Percentiles rank a stretch among this genome's conserved stretches.
Evolutionary conservation across 179 eudicot genomes (phyloP).

Genomic region (Patellifolia procumbens): DNA sequence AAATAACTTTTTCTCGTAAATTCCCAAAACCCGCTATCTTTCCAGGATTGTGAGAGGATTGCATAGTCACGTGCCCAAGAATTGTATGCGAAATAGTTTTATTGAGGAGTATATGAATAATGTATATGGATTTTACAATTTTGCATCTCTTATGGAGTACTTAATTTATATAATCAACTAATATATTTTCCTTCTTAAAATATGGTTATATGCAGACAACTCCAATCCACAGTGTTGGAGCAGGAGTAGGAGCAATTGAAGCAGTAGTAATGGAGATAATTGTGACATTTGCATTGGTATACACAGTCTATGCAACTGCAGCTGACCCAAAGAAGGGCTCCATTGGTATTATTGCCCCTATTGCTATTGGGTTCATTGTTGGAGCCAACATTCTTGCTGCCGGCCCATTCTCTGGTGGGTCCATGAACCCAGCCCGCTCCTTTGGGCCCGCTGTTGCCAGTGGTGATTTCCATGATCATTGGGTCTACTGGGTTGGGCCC

Average conservation of each 20-base stretch:
- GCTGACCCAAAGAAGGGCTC: slow-evolving; percentile 83
- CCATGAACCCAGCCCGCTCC: slow-evolving; percentile 84
- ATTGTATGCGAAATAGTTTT: no score
- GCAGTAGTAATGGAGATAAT: slow-evolving; percentile 73
- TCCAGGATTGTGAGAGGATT: no score
- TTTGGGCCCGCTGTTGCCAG: slow-evolving; percentile 75
- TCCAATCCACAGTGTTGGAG: slow-evolving; percentile 50
- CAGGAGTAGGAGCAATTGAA: slow-evolving; percentile 55
- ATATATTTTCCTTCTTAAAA: not conserved
- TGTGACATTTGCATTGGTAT: slow-evolving; percentile 66
- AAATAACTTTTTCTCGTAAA: no score
- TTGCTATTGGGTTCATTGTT: slow-evolving; percentile 76
- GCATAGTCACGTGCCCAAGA: no score
- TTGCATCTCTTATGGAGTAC: no score
- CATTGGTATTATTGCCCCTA: slow-evolving; percentile 63
- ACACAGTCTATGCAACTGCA: slow-evolving; percentile 83
- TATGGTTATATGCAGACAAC: slow-evolving; percentile 38
- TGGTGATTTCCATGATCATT: slow-evolving; percentile 53
- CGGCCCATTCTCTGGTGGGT: slow-evolving; percentile 77
- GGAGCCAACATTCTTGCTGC: slow-evolving; percentile 84
- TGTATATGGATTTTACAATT: no score
- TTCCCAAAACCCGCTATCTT: no score
- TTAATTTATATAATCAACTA: not conserved
- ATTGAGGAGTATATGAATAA: no score
- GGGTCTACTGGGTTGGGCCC: slow-evolving; percentile 86